Conservation (phyloP, 805 yeast genomes). For the Pichia heedii region DNA sequence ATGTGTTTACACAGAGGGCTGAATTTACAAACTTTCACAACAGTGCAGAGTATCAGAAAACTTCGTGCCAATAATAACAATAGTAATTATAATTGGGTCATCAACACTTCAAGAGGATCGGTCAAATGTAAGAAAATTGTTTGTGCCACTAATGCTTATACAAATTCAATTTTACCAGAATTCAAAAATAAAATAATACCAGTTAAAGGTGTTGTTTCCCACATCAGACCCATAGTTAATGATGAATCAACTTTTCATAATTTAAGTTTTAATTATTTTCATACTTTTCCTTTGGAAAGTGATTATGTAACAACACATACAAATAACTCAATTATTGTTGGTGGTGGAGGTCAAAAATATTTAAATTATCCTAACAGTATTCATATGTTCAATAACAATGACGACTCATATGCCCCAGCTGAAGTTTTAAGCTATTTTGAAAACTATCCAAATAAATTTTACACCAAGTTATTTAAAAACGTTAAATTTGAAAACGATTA, state of each 20-base stretch:
- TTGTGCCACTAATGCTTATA: slow-evolving; percentile 28
- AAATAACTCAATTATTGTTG: slow-evolving; percentile 30
- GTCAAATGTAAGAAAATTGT: slow-evolving; percentile 26
- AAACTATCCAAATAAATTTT: slow-evolving; percentile 24
- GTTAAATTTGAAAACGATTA: slow-evolving; percentile 25
- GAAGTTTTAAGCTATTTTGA: slow-evolving; percentile 20
- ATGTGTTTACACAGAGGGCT: slow-evolving; percentile 28
- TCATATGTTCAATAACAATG: slow-evolving; percentile 20
- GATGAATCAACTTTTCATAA: background rate
- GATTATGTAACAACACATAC: slow-evolving; percentile 27
- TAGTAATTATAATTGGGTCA: slow-evolving; percentile 20
- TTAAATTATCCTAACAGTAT: slow-evolving; percentile 9
- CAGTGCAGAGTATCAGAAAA: slow-evolving; percentile 17
- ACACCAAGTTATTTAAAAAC: slow-evolving; percentile 10
- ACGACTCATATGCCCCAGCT: slow-evolving; percentile 27
- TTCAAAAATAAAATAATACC: slow-evolving; percentile 24
- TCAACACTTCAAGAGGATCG: slow-evolving; percentile 19
- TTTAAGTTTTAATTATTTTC: slow-evolving; percentile 14
- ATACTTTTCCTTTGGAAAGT: slow-evolving; percentile 14
- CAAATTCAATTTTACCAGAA: slow-evolving; percentile 16
- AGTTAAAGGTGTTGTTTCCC: slow-evolving; percentile 27
- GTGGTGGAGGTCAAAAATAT: slow-evolving; percentile 23
- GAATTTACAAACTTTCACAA: slow-evolving; percentile 32
- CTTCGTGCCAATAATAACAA: slow-evolving; percentile 14
- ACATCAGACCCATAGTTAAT: slow-evolving; percentile 16